Evolutionary conservation across 2,329 filamentous ascomycete genomes (phyloP).

Genomic region (Simplicillium aogashimaense): DNA sequence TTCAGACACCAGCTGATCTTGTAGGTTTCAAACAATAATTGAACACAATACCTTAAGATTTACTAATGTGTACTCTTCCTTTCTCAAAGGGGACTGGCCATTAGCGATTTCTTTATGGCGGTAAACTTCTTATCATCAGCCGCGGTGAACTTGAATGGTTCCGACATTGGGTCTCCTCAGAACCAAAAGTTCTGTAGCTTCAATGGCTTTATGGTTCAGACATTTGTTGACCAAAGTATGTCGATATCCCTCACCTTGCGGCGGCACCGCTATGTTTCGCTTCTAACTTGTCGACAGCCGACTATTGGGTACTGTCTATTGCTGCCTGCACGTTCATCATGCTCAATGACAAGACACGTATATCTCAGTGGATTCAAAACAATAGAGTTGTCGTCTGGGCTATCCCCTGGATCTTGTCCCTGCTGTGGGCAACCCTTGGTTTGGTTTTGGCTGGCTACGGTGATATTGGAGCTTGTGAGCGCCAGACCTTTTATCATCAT

Average conservation of each 20-base stretch:
- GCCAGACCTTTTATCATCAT: too few relatives aligned
- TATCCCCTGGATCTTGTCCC: slow-evolving; percentile 24
- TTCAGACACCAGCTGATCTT: neutral
- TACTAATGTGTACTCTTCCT: too few relatives aligned
- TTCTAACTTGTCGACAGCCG: slow-evolving; percentile 13
- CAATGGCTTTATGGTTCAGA: slow-evolving; percentile 30
- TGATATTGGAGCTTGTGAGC: slow-evolving; percentile 18
- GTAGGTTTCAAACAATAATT: too few relatives aligned
- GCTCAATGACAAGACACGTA: slow-evolving; percentile 23
- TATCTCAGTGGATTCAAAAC: slow-evolving; percentile 24
- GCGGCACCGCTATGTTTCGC: neutral
- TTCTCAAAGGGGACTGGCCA: slow-evolving; percentile 19
- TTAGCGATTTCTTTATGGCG: slow-evolving; percentile 28
- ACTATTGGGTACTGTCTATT: slow-evolving; percentile 31
- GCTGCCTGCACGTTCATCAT: slow-evolving; percentile 29
- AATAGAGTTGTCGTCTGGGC: slow-evolving; percentile 20
- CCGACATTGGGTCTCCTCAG: slow-evolving; percentile 15
- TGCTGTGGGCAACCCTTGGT: slow-evolving; percentile 22
- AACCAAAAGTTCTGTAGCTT: slow-evolving; percentile 24
- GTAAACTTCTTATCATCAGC: slow-evolving; percentile 27
- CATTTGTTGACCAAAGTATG: slow-evolving; percentile 26
- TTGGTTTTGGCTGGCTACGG: slow-evolving; percentile 18
- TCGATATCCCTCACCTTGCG: neutral
- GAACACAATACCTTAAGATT: too few relatives aligned
- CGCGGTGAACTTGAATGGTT: slow-evolving; percentile 20